Conservation (phyloP, 139 green algal species). For the Picochlorum sp. region DNA sequence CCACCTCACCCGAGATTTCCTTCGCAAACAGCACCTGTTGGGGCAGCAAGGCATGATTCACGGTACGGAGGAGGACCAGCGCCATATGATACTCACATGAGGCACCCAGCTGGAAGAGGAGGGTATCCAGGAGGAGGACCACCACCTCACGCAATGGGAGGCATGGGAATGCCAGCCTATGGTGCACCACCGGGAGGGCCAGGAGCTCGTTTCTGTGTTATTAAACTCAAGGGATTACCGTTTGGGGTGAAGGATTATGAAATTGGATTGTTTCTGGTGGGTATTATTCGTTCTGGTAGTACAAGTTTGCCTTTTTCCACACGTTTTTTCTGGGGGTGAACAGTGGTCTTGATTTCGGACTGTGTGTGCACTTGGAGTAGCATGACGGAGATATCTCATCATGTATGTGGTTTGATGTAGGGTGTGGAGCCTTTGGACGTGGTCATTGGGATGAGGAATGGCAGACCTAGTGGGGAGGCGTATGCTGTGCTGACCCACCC, state of each 20-base stretch:
- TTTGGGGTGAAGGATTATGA: conserved; percentile 70
- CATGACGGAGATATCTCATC: no score
- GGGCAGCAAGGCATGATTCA: conserved; percentile 4
- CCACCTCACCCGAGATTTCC: not conserved
- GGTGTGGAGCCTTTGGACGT: conserved; percentile 65
- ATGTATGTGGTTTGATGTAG: conserved; percentile 27
- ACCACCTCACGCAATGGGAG: not conserved
- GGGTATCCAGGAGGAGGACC: conserved; percentile 6
- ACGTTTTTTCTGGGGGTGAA: not conserved
- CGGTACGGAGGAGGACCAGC: not conserved
- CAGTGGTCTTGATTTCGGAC: not conserved
- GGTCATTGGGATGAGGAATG: conserved; percentile 52
- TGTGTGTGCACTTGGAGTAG: no score
- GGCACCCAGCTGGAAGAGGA: conserved; percentile 2
- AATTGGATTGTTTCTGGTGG: conserved; percentile 67
- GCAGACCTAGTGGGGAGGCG: conserved; percentile 63
- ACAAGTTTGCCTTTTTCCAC: not conserved
- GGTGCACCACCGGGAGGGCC: not conserved
- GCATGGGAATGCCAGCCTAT: not conserved
- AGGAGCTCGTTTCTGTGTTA: conserved; percentile 3
- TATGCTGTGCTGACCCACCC: conserved; percentile 55
- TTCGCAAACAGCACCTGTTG: not conserved
- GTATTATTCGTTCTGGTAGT: conserved; percentile 8
- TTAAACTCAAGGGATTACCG: conserved; percentile 56
- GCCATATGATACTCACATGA: no score